Conservation (phyloP, 2,329 filamentous ascomycete species). For the Fusarium austroafricanum region DNA sequence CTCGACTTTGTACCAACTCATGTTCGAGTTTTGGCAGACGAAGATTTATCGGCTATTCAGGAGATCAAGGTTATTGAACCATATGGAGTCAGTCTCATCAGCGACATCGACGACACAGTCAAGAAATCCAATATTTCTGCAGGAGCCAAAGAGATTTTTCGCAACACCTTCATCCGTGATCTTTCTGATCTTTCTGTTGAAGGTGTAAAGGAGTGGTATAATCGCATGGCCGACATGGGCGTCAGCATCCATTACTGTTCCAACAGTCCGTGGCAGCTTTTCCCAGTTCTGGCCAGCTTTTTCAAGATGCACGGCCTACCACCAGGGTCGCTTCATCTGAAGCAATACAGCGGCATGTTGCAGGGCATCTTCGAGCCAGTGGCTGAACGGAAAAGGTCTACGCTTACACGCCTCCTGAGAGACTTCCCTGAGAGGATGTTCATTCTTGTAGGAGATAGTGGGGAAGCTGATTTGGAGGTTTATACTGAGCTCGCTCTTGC, state of each 20-base stretch:
- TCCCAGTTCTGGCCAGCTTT: slow-evolving; percentile 86
- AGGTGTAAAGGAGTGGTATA: slow-evolving; percentile 93
- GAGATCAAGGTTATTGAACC: slow-evolving; percentile 82
- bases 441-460: slow-evolving; percentile 92
- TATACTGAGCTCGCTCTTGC: slow-evolving; percentile 93
- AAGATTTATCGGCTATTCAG: slow-evolving; percentile 84
- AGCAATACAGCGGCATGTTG: slow-evolving; percentile 96
- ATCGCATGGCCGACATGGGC: slow-evolving; percentile 77
- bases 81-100: slow-evolving; percentile 89
- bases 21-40: slow-evolving; percentile 86
- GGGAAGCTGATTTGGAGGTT: slow-evolving; percentile 95
- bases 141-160: slow-evolving; percentile 93
- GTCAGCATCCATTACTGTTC: slow-evolving; percentile 97
- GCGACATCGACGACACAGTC: slow-evolving; percentile 97
- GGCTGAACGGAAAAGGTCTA: slow-evolving; percentile 91
- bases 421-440: slow-evolving; percentile 94
- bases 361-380: slow-evolving; percentile 99
- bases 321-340: slow-evolving; percentile 90
- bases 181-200: slow-evolving; percentile 83
- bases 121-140: slow-evolving; percentile 92
- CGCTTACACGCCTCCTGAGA: slow-evolving; percentile 82
- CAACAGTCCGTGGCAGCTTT: slow-evolving; percentile 99
- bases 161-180: slow-evolving; percentile 93
- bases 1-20: slow-evolving; percentile 93
- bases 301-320: slow-evolving; percentile 85